Evolutionary conservation across 306 rosid genomes (phyloP).

Genomic region (Oxytropis ochrocephala): DNA sequence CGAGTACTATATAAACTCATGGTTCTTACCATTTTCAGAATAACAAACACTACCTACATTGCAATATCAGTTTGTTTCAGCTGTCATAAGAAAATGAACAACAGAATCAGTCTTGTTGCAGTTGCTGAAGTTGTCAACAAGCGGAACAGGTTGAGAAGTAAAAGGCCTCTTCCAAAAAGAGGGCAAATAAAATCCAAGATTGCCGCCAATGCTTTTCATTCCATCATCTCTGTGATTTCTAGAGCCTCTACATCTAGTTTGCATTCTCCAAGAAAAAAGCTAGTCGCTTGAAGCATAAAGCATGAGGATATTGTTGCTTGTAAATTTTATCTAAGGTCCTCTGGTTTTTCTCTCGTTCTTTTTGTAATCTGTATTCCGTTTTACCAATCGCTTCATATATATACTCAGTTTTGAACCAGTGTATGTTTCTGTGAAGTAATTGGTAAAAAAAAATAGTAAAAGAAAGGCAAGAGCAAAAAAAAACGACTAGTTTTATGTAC

Average conservation of each 20-base stretch:
- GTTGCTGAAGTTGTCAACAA: constrained; percentile 16
- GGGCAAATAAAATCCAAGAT: constrained; percentile 48
- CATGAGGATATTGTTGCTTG: neutral
- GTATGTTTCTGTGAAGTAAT: no score
- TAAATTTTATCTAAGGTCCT: neutral
- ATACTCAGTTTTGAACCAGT: no score
- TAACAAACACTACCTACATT: neutral
- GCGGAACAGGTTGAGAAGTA: constrained; percentile 15
- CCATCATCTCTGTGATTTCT: constrained; percentile 31
- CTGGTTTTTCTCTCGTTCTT: neutral
- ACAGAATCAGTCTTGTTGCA: constrained; percentile 29
- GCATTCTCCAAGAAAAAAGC: constrained; percentile 25
- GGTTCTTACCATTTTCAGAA: neutral
- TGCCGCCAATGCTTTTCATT: constrained; percentile 34
- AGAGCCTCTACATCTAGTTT: constrained; percentile 28
- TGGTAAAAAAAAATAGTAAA: no score
- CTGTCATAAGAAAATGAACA: constrained; percentile 27
- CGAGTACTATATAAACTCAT: constrained; percentile 31
- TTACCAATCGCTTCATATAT: no score
- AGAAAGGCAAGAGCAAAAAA: no score
- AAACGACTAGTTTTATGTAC: no score
- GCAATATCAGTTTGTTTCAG: neutral
- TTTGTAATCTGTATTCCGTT: no score
- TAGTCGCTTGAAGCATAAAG: neutral
- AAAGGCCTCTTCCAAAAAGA: constrained; percentile 40